A percentile compares a stretch with the other conserved stretches of the same genome.
Conservation (phyloP, 2,329 filamentous ascomycete genomes). For the Aspergillus aculeatinus region DNA sequence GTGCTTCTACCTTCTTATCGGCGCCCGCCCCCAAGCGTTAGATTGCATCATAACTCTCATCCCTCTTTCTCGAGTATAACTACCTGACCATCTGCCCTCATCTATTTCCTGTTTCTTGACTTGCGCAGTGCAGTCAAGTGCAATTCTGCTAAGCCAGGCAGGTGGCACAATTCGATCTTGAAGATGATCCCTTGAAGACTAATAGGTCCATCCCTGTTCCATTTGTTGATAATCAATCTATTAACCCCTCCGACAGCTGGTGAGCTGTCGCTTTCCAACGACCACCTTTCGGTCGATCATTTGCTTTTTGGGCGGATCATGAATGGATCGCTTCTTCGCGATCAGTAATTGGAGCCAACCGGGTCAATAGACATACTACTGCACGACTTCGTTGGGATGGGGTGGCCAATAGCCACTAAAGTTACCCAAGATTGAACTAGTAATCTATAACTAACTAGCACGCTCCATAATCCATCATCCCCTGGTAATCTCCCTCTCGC, state of each 20-base stretch:
- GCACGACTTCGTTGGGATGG: constrained; percentile 19
- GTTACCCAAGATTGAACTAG: background rate
- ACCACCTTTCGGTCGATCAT: constrained; percentile 20
- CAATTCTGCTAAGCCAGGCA: background rate
- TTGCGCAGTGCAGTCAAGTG: background rate
- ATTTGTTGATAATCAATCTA: constrained; percentile 9
- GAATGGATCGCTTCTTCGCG: constrained; percentile 15
- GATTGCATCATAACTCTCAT: background rate
- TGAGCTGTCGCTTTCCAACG: constrained; percentile 21
- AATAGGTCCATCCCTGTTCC: background rate
- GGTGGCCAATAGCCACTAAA: constrained; percentile 4
- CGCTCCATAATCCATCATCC: background rate
- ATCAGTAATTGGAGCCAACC: constrained; percentile 18
- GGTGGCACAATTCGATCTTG: background rate
- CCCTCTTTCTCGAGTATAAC: background rate
- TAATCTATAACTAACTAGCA: background rate
- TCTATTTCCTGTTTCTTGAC: background rate
- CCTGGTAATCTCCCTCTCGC: background rate
- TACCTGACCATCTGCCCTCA: background rate
- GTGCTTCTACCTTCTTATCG: background rate
- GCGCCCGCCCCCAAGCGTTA: background rate
- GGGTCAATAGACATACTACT: constrained; percentile 17
- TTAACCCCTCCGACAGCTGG: constrained; percentile 10
- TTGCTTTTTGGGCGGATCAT: constrained; percentile 22
- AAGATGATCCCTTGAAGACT: background rate